These are phyloP conservation scores for Singerocomus rubriflavus DNA, from an alignment of 1,284 basidiomycete species.

Conservation along the genomic window DNA sequence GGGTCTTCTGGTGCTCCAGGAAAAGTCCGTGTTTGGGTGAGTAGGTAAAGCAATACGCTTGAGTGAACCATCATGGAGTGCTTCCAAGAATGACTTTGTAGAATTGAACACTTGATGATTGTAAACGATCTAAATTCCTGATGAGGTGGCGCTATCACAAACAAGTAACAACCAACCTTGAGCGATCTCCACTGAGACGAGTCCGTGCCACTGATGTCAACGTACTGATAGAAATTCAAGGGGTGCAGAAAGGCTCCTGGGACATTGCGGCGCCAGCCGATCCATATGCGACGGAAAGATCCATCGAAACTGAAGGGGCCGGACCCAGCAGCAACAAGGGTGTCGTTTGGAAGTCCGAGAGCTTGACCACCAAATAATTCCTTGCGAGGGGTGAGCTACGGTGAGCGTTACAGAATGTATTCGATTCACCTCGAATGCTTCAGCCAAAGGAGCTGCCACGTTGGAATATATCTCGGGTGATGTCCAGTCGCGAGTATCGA, in stretches of 20 bases:
- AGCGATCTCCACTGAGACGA: constrained; percentile 47
- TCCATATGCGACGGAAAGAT: constrained; percentile 53
- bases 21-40: constrained; percentile 27
- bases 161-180: constrained; percentile 35
- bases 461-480: constrained; percentile 30
- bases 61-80: constrained; percentile 53
- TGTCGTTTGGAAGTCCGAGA: constrained; percentile 39
- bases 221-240: constrained; percentile 53
- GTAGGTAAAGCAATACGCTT: constrained; percentile 37
- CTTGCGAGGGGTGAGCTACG: constrained; percentile 22
- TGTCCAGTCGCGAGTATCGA: constrained; percentile 37
- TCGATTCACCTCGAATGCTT: constrained; percentile 39
- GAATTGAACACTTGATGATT: constrained; percentile 54
- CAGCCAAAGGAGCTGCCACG: constrained; percentile 34
- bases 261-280: constrained; percentile 46
- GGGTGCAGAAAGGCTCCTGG: constrained; percentile 53
- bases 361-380: constrained; percentile 44
- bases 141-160: background rate
- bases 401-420: constrained; percentile 3
- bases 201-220: constrained; percentile 59
- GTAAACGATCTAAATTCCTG: constrained; percentile 46
- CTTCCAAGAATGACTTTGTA: constrained; percentile 47
- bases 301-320: constrained; percentile 62
- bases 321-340: constrained; percentile 41
- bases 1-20: constrained; percentile 51